phyloP scores from a whole-genome alignment of 2,329 filamentous ascomycete species.

The Xylariaceae sp. region DNA sequence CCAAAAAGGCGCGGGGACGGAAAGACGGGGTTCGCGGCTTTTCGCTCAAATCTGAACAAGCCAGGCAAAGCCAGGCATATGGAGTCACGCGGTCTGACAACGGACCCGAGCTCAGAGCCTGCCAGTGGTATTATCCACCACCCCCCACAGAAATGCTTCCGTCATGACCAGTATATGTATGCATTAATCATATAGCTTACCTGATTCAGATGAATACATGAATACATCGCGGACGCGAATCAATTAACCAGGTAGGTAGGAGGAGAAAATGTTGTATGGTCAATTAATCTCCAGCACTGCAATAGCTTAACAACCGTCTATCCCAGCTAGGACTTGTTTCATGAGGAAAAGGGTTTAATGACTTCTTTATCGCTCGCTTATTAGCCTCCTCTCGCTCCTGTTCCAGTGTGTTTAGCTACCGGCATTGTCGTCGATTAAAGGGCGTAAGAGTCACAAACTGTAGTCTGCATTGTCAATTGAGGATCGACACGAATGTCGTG shows the following conservation, averaged over 20 bases:
- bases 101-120: conserved; percentile 13
- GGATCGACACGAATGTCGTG: conserved; percentile 18
- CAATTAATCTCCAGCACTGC: neutral
- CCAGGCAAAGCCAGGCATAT: neutral
- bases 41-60: conserved; percentile 10
- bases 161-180: too few species aligned
- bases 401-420: neutral
- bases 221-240: too few species aligned
- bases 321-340: neutral
- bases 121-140: too few species aligned
- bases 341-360: neutral
- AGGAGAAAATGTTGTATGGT: too few species aligned
- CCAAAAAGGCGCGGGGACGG: conserved; percentile 12
- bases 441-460: conserved; percentile 14
- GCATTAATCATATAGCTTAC: conserved; percentile 1
- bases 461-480: conserved; percentile 14
- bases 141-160: neutral
- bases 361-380: too few species aligned
- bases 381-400: neutral
- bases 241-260: too few species aligned
- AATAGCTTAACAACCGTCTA: neutral
- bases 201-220: too few species aligned
- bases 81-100: conserved; percentile 15
- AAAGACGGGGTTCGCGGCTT: conserved; percentile 19
- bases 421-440: conserved; percentile 5